These are phyloP conservation scores for Oxytropis ochrocephala DNA, from an alignment of 306 rosid genomes.

Conservation along the genomic window DNA sequence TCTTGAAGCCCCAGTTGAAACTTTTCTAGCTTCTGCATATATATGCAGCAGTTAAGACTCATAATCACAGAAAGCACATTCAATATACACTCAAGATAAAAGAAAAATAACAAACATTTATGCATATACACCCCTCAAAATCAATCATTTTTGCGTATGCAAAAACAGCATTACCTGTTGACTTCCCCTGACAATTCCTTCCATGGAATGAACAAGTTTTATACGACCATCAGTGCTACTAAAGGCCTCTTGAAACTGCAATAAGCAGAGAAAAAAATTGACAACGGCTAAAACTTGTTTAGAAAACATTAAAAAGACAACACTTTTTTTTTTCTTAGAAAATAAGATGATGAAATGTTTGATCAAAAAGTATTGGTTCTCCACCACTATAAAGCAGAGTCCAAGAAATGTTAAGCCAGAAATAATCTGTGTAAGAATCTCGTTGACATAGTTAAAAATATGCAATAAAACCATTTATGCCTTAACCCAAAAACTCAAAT, in stretches of 20 bases:
- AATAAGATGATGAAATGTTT: background rate
- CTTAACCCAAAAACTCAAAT: background rate
- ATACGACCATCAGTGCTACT: slow-evolving; percentile 55
- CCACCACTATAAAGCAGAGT: background rate
- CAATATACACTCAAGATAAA: background rate
- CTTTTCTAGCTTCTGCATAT: slow-evolving; percentile 63
- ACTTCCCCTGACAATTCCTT: slow-evolving; percentile 85
- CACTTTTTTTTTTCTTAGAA: background rate
- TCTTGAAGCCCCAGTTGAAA: slow-evolving; percentile 54
- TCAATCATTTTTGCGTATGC: background rate
- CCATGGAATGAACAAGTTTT: slow-evolving; percentile 84
- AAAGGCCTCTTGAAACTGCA: slow-evolving; percentile 89
- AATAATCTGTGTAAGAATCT: background rate
- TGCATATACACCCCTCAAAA: background rate
- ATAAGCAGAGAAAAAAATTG: background rate
- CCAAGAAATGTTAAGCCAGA: background rate
- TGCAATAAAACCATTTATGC: background rate
- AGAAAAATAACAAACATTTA: background rate
- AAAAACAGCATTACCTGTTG: slow-evolving; percentile 56
- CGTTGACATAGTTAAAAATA: background rate
- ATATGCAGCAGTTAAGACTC: slow-evolving; percentile 15
- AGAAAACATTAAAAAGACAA: background rate
- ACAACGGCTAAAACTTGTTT: background rate
- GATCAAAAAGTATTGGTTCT: background rate
- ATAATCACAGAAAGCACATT: slow-evolving; percentile 4